phyloP scores from a whole-genome alignment of 768 basidiomycete genomes.

The Boletus sp. region DNA sequence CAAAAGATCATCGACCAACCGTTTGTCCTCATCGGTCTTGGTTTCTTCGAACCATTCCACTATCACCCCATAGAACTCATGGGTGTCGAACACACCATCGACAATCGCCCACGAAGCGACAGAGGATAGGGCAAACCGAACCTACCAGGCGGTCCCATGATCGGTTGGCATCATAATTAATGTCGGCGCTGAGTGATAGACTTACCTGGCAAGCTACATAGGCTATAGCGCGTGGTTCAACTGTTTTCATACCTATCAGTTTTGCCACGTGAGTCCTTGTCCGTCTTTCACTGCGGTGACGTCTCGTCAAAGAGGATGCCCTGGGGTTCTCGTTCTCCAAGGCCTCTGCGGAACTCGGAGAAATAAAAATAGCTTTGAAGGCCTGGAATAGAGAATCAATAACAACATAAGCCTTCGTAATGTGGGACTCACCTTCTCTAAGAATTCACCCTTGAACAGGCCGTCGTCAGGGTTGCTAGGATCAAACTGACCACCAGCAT shows the following conservation, averaged over 20 bases:
- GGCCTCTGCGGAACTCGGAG: not conserved
- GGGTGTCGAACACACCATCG: not conserved
- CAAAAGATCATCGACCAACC: not conserved
- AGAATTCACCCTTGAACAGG: not conserved
- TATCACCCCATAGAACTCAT: no score
- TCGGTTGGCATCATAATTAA: no score
- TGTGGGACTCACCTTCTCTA: not conserved
- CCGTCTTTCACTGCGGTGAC: not conserved
- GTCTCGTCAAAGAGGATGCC: not conserved
- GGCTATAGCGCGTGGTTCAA: no score
- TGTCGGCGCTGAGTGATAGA: not conserved
- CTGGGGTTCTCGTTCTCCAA: not conserved
- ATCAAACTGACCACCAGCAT: no score
- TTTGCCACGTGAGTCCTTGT: not conserved
- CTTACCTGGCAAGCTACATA: no score
- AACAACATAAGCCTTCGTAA: not conserved
- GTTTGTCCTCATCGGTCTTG: no score
- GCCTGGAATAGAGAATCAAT: not conserved
- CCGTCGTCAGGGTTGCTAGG: not conserved
- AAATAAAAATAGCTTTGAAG: no score
- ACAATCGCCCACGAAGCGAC: no score
- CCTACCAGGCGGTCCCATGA: not conserved
- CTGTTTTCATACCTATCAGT: not conserved
- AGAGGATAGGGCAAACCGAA: constrained; percentile 1
- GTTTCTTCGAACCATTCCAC: no score